phyloP scores from a whole-genome alignment of 305 asterid genomes.

The Salvia sclarea region DNA sequence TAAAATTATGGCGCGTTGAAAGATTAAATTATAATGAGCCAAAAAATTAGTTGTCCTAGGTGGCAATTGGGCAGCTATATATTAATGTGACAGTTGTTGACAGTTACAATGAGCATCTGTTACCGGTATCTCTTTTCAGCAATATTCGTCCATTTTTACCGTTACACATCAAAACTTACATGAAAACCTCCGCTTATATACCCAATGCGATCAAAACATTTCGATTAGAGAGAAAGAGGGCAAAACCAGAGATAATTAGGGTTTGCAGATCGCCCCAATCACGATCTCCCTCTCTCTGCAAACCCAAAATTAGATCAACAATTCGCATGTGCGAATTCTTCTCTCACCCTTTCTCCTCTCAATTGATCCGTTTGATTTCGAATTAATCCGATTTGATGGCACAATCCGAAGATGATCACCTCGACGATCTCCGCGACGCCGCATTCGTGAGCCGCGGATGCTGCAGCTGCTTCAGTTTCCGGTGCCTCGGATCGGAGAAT shows the following conservation, averaged over 20 bases:
- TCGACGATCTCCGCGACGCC: constrained; percentile 41
- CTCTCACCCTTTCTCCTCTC: background rate
- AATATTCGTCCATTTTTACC: constrained; percentile 19
- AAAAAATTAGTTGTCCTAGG: constrained; percentile 9
- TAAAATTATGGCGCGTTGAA: too few relatives aligned
- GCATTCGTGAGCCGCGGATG: constrained; percentile 44
- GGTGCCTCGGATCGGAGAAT: constrained; percentile 42
- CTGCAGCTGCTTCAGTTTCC: constrained; percentile 52
- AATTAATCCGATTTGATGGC: constrained; percentile 29
- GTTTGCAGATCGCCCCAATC: constrained; percentile 30
- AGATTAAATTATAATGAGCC: too few relatives aligned
- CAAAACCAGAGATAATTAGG: constrained; percentile 30
- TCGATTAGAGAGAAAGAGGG: constrained; percentile 14
- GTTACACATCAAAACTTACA: constrained; percentile 21
- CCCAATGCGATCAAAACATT: constrained; percentile 25
- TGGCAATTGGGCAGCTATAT: constrained; percentile 18
- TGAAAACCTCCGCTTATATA: background rate
- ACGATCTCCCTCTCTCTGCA: background rate
- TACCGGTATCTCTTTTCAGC: background rate
- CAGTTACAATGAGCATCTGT: too few relatives aligned
- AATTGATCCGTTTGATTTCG: background rate
- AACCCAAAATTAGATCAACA: constrained; percentile 28
- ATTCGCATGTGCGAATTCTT: constrained; percentile 1
- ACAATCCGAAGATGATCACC: constrained; percentile 29
- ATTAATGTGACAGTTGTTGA: constrained; percentile 23